Evolutionary conservation across 2,329 filamentous ascomycete species (phyloP).

Genomic region (Aspergillus tanneri): DNA sequence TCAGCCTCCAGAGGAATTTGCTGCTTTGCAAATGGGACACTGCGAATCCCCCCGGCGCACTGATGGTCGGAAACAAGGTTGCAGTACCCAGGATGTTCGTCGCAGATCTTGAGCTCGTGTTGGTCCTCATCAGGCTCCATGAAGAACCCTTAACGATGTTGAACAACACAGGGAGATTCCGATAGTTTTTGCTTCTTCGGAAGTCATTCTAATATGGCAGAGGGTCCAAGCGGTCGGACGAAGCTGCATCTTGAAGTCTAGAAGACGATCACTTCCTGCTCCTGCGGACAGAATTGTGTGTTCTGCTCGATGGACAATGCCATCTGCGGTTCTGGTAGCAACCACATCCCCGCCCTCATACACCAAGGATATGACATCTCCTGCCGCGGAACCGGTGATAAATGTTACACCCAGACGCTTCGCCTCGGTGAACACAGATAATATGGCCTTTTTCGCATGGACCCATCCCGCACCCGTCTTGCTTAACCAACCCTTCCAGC

Average conservation of each 20-base stretch:
- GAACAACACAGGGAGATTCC: constrained; percentile 46
- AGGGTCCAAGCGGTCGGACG: constrained; percentile 50
- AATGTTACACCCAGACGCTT: constrained; percentile 47
- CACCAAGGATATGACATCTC: constrained; percentile 40
- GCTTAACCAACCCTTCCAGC: constrained; percentile 47
- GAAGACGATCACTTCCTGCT: constrained; percentile 41
- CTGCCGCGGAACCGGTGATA: constrained; percentile 40
- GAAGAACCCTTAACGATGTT: constrained; percentile 52
- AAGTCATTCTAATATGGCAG: constrained; percentile 46
- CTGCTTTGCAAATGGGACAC: constrained; percentile 46
- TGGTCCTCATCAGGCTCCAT: constrained; percentile 47
- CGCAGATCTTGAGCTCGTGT: constrained; percentile 42
- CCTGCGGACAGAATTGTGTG: constrained; percentile 47
- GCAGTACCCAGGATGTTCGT: constrained; percentile 57
- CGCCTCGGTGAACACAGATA: constrained; percentile 47
- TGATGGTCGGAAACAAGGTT: constrained; percentile 41
- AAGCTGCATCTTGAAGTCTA: constrained; percentile 49
- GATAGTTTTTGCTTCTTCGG: constrained; percentile 44
- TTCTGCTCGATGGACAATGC: constrained; percentile 37
- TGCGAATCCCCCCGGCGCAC: constrained; percentile 30
- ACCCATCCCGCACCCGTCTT: constrained; percentile 52
- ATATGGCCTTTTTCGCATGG: constrained; percentile 49
- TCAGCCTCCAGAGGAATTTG: constrained; percentile 49
- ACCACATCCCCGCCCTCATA: constrained; percentile 36
- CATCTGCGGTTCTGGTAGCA: constrained; percentile 45